Conservation (phyloP, 2,329 filamentous ascomycete genomes). For the Sclerotinia borealis region DNA sequence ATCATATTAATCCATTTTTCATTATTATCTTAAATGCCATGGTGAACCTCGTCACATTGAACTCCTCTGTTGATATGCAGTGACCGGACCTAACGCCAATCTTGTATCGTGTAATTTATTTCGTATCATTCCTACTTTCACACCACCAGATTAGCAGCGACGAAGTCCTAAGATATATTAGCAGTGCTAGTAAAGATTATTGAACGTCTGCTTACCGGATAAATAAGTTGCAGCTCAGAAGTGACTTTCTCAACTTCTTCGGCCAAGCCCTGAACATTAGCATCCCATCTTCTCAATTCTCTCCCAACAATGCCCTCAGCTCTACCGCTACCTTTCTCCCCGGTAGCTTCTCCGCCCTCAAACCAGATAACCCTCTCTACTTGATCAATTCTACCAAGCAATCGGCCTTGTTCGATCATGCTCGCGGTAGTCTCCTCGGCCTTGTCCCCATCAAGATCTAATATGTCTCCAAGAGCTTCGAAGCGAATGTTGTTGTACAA, state of each 20-base stretch:
- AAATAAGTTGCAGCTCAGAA: constrained; percentile 71
- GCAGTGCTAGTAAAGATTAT: neutral
- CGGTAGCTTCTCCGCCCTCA: constrained; percentile 64
- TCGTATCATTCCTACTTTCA: constrained; percentile 22
- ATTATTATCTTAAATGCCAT: constrained; percentile 11
- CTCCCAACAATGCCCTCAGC: constrained; percentile 58
- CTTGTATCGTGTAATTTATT: constrained; percentile 12
- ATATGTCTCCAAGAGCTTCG: constrained; percentile 66
- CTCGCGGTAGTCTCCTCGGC: constrained; percentile 87
- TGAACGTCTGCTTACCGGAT: constrained; percentile 52
- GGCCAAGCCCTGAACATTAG: constrained; percentile 76
- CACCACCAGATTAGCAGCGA: constrained; percentile 46
- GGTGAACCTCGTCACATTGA: neutral
- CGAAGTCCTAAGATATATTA: constrained; percentile 44
- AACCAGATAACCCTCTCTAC: constrained; percentile 87
- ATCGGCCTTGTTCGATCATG: constrained; percentile 92
- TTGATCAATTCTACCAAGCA: constrained; percentile 89
- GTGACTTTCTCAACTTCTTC: constrained; percentile 88
- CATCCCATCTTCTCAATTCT: constrained; percentile 81
- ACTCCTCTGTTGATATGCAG: constrained; percentile 2
- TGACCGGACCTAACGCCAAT: constrained; percentile 24
- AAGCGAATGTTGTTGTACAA: constrained; percentile 74
- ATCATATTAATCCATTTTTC: constrained; percentile 4
- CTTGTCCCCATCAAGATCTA: constrained; percentile 72
- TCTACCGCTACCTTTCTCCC: constrained; percentile 60